Evolutionary conservation across 768 basidiomycete genomes (phyloP).

Genomic region (Boletus fagicola): DNA sequence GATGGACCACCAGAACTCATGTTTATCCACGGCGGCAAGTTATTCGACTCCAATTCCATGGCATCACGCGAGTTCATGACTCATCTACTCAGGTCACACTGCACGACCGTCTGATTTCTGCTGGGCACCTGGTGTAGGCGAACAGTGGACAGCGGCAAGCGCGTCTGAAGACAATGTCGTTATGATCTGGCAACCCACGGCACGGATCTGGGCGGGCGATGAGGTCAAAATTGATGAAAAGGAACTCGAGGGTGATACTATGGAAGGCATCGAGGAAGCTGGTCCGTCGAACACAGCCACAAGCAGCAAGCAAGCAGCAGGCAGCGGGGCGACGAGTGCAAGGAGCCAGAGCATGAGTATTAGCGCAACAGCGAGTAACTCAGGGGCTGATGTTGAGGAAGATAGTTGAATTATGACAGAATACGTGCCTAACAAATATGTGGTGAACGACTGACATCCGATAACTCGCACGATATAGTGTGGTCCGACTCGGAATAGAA

Average conservation of each 20-base stretch:
- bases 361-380: conserved; percentile 48
- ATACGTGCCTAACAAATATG: conserved; percentile 12
- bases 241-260: conserved; percentile 77
- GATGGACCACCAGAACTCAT: conserved; percentile 96
- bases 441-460: conserved; percentile 9
- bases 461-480: not conserved
- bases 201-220: conserved; percentile 91
- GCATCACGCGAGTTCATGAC: not conserved
- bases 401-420: conserved; percentile 24
- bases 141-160: conserved; percentile 83
- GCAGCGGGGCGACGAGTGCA: conserved; percentile 40
- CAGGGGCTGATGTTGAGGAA: conserved; percentile 47
- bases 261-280: conserved; percentile 66
- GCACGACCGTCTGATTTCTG: conserved; percentile 90
- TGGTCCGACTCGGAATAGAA: not conserved
- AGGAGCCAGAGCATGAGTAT: conserved; percentile 63
- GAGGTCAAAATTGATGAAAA: conserved; percentile 80
- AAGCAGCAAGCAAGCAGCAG: conserved; percentile 16
- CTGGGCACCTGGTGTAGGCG: conserved; percentile 84
- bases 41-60: not conserved
- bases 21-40: conserved; percentile 90
- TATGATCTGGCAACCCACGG: conserved; percentile 97
- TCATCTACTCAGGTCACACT: conserved; percentile 63
- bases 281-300: conserved; percentile 20
- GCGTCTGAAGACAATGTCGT: conserved; percentile 97